Percentiles rank a stretch among this genome's conserved stretches.
Conservation (phyloP, 306 rosid species). For the Trichosanthes truncata region DNA sequence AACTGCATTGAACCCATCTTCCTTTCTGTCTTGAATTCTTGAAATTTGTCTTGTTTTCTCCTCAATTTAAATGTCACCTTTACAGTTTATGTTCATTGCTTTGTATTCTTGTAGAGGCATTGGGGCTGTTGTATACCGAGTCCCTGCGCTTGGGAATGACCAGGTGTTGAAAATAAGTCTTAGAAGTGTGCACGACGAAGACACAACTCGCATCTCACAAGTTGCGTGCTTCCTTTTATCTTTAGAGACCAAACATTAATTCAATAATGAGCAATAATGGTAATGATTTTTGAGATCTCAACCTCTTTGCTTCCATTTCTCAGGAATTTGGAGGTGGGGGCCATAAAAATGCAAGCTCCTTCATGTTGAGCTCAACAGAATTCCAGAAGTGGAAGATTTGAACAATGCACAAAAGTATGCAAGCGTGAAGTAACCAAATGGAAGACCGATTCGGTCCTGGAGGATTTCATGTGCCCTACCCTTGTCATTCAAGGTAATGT, state of each 20-base stretch:
- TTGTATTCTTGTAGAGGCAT: slow-evolving; percentile 44
- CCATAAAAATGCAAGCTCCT: slow-evolving; percentile 69
- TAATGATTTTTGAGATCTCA: background rate
- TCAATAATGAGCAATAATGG: background rate
- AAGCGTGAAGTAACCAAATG: background rate
- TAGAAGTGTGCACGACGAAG: slow-evolving; percentile 56
- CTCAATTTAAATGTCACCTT: background rate
- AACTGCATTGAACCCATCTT: background rate
- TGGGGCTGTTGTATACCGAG: slow-evolving; percentile 71
- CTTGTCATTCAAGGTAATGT: background rate
- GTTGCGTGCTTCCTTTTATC: slow-evolving; percentile 19
- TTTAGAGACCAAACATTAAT: background rate
- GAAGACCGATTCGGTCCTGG: background rate
- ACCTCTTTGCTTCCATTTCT: slow-evolving; percentile 6
- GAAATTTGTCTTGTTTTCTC: background rate
- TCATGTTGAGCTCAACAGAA: slow-evolving; percentile 45
- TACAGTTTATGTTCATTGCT: background rate
- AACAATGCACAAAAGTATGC: slow-evolving; percentile 13
- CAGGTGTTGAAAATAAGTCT: slow-evolving; percentile 63
- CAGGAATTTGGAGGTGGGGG: slow-evolving; percentile 91
- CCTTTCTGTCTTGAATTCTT: background rate
- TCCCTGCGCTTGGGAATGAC: slow-evolving; percentile 54
- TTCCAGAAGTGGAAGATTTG: slow-evolving; percentile 61
- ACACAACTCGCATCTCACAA: slow-evolving; percentile 67
- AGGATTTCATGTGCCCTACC: background rate